Conservation (phyloP, 768 basidiomycete genomes). For the Tulasnella sp. region DNA sequence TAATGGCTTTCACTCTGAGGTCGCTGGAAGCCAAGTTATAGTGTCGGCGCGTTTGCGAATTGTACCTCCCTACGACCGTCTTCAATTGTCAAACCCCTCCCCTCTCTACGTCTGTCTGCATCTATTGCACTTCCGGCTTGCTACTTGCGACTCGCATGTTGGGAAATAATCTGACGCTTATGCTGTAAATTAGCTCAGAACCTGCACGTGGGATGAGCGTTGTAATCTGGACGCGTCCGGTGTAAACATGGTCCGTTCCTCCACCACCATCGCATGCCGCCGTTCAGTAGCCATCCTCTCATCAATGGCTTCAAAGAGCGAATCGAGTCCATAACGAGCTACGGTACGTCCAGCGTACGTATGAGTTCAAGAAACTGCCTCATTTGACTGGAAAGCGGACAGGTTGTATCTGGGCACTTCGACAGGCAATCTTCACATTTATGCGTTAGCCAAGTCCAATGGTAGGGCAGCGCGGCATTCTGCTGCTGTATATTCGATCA, state of each 20-base stretch:
- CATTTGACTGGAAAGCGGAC: constrained; percentile 27
- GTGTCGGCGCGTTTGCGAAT: background rate
- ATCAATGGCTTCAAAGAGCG: constrained; percentile 29
- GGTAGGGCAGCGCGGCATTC: background rate
- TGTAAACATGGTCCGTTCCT: background rate
- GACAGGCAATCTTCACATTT: constrained; percentile 43
- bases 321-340: constrained; percentile 23
- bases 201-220: background rate
- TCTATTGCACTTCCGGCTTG: background rate
- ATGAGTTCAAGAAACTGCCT: background rate
- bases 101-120: background rate
- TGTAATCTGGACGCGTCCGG: constrained; percentile 12
- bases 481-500: background rate
- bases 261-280: constrained; percentile 22
- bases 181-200: background rate
- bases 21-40: background rate
- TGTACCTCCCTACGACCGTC: background rate
- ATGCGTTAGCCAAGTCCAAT: constrained; percentile 29
- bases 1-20: background rate
- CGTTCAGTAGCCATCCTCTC: constrained; percentile 24
- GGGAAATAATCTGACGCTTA: background rate
- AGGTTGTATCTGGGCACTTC: constrained; percentile 53
- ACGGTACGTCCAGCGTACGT: background rate
- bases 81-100: background rate
- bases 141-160: background rate